Evolutionary conservation across 768 basidiomycete genomes (phyloP).

Genomic region (Gyrodon lividus): DNA sequence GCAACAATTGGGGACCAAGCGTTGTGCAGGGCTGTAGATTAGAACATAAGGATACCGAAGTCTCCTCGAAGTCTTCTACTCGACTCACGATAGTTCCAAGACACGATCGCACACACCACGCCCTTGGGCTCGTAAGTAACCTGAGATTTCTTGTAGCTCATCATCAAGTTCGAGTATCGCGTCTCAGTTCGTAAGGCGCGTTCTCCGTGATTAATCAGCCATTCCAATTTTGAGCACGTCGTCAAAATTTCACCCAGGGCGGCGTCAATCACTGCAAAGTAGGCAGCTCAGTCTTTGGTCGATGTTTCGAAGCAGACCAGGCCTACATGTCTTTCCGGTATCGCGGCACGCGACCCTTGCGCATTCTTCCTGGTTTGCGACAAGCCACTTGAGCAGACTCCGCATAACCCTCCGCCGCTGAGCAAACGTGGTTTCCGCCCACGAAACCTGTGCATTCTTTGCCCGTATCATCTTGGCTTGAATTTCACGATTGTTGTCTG

Average conservation of each 20-base stretch:
- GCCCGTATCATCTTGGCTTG: slow-evolving; percentile 67
- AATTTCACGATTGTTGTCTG: slow-evolving; percentile 75
- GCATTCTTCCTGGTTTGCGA: slow-evolving; percentile 85
- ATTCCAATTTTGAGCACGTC: slow-evolving; percentile 94
- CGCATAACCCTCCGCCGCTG: slow-evolving; percentile 81
- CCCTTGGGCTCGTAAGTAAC: slow-evolving; percentile 91
- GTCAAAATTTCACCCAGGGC: slow-evolving; percentile 92
- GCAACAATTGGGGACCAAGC: slow-evolving; percentile 92
- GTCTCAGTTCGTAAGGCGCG: slow-evolving; percentile 68
- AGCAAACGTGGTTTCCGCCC: slow-evolving; percentile 73
- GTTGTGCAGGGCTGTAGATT: slow-evolving; percentile 80
- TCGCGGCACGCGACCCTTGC: slow-evolving; percentile 89
- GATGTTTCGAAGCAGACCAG: background rate
- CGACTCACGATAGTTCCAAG: slow-evolving; percentile 87
- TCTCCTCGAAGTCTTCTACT: background rate
- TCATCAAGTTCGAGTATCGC: slow-evolving; percentile 62
- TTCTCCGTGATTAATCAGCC: slow-evolving; percentile 87
- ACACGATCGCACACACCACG: slow-evolving; percentile 89
- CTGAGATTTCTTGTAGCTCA: slow-evolving; percentile 74
- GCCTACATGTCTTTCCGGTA: slow-evolving; percentile 91
- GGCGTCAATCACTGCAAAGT: slow-evolving; percentile 78
- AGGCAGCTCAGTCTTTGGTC: background rate
- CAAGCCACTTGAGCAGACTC: slow-evolving; percentile 88
- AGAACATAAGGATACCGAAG: slow-evolving; percentile 7
- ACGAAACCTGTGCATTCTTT: slow-evolving; percentile 62